Conservation (phyloP, 306 rosid genomes). For the Lupinus albus region DNA sequence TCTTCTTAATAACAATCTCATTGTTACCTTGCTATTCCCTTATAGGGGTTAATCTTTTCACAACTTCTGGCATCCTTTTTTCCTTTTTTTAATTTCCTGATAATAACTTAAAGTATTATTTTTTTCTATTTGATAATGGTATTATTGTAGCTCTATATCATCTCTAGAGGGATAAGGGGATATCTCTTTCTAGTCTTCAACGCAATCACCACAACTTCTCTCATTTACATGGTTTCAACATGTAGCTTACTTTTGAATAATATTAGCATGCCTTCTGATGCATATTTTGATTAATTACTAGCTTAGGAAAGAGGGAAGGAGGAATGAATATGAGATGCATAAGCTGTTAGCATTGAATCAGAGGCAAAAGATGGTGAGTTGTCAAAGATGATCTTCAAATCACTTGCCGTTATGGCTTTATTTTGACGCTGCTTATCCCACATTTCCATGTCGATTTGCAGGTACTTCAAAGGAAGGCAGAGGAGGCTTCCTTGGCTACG, state of each 20-base stretch:
- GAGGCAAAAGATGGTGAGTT: slow-evolving; percentile 88
- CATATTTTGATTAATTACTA: slow-evolving; percentile 50
- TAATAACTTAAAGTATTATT: no score
- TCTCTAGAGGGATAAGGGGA: no score
- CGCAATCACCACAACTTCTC: no score
- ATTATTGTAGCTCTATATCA: slow-evolving; percentile 7
- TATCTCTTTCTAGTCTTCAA: no score
- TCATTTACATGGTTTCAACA: no score
- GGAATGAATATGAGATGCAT: slow-evolving; percentile 97
- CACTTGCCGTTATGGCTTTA: slow-evolving; percentile 7
- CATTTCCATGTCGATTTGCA: slow-evolving; percentile 37
- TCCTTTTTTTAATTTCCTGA: no score
- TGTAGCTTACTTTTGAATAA: not conserved
- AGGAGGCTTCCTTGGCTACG: slow-evolving; percentile 91
- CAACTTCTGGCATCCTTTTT: not conserved
- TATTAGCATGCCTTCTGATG: slow-evolving; percentile 33
- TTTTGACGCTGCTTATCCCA: slow-evolving; percentile 33
- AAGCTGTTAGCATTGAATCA: slow-evolving; percentile 93
- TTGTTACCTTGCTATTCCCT: not conserved
- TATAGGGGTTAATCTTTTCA: not conserved
- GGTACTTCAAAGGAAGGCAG: slow-evolving; percentile 96
- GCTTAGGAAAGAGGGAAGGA: slow-evolving; percentile 98
- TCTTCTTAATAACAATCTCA: not conserved
- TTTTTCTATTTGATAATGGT: slow-evolving; percentile 6
- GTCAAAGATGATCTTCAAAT: slow-evolving; percentile 42